phyloP scores from a whole-genome alignment of 495 filamentous ascomycete genomes.

The Aspergillus kassunensis region DNA sequence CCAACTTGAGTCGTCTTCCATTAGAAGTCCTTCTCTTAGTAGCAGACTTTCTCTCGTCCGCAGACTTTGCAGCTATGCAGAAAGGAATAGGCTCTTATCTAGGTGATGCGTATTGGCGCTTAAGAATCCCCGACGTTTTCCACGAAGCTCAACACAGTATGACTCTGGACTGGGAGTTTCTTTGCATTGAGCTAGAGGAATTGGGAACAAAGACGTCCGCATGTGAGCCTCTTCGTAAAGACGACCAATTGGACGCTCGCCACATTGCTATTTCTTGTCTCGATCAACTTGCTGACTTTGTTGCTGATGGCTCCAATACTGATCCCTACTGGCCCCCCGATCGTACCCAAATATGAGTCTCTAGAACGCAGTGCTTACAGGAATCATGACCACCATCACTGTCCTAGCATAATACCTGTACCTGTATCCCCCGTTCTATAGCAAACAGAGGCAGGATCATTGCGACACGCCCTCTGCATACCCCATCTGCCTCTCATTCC shows the following conservation, averaged over 20 bases:
- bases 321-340: too few relatives aligned
- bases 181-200: not conserved
- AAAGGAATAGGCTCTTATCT: conserved; percentile 4
- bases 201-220: too few relatives aligned
- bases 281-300: conserved; percentile 1
- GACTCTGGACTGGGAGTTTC: conserved; percentile 6
- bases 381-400: too few relatives aligned
- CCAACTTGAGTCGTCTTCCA: not conserved
- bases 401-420: too few relatives aligned
- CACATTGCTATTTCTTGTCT: not conserved
- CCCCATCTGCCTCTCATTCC: not conserved
- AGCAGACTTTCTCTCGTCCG: not conserved
- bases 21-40: not conserved
- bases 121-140: not conserved
- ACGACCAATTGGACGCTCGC: not conserved
- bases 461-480: too few relatives aligned
- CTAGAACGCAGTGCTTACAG: too few relatives aligned
- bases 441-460: too few relatives aligned
- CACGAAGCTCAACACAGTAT: not conserved
- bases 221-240: too few relatives aligned
- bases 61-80: not conserved
- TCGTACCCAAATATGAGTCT: too few relatives aligned
- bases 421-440: too few relatives aligned
- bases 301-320: too few relatives aligned
- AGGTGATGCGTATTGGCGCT: conserved; percentile 10